Base-by-base conservation (phyloP, 192 early-diverging fungal species). In the Backusella luteola region DNA sequence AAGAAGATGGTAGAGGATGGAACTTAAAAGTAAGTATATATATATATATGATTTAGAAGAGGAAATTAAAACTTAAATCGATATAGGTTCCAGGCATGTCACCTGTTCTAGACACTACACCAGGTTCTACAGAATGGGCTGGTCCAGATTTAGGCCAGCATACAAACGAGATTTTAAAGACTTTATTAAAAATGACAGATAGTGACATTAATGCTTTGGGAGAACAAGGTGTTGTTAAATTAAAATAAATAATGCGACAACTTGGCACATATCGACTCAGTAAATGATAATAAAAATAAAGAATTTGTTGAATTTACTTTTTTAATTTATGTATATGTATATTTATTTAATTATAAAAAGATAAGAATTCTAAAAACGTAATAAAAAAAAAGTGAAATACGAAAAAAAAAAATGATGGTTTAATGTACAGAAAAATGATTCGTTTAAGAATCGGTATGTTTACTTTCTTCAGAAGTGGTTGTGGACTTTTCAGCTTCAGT, bases 51-150 rank as follows among this genome's bases (percentile, higher is more conserved):
- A 11, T n/a, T 32, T 26, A 21, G 17, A 23, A 69, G 26, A 69
- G 9, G 1, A 38, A 19, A 53, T 34, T n/a, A 36, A 36, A 36
- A 35, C 6, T 42, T 32, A 78, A 15, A 19, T 44, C 7, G 46
- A 12, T 11, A 59, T 29, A 80, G 81, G 66, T 84, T n/a, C 81
- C 85, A 9, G 86, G 74, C 34, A 81, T 86, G 46, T 67, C 78
- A n/a, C 86, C 86, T 29, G 76, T 78, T 32, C 44, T 87, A 9
- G 71, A 41, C 12, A 69, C 46, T 1, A 87, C 86, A 19, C 86
- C 86, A 39, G 86, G 86, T 52, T 75, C 71, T 69, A 87, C 85
- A n/a, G 67, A 75, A 75, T 87, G 86, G 86, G 82, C 85, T 69
- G 80, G 75, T 9, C 85, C 86, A 7, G 86, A 87, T 73, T 73